phyloP scores from a whole-genome alignment of 2,329 filamentous ascomycete genomes.

The Amylocarpus encephaloides region DNA sequence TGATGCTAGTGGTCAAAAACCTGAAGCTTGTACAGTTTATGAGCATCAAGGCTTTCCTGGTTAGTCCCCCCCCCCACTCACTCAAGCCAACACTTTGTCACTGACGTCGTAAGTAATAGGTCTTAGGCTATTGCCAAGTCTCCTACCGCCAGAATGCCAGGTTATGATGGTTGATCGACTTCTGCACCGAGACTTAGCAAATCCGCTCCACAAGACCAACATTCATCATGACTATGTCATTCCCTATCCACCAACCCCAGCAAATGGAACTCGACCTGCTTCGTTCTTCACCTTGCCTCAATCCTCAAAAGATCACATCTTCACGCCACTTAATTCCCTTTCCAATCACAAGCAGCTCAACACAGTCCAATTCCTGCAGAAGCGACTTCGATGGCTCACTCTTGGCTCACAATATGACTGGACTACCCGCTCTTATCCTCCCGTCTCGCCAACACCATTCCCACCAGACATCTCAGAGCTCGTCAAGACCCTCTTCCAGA shows the following conservation, averaged over 20 bases:
- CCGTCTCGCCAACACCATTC: slow-evolving; percentile 59
- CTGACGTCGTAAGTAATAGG: slow-evolving; percentile 15
- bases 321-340: slow-evolving; percentile 51
- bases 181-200: slow-evolving; percentile 70
- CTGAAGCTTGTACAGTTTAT: slow-evolving; percentile 25
- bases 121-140: slow-evolving; percentile 65
- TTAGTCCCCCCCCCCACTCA: neutral
- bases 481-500: slow-evolving; percentile 64
- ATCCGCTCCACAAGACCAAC: slow-evolving; percentile 75
- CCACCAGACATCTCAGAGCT: slow-evolving; percentile 66
- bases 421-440: slow-evolving; percentile 77
- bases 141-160: slow-evolving; percentile 69
- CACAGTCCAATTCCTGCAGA: slow-evolving; percentile 64
- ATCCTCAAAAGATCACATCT: slow-evolving; percentile 53
- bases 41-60: slow-evolving; percentile 30
- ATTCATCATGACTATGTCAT: slow-evolving; percentile 74
- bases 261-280: slow-evolving; percentile 7
- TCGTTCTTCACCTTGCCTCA: slow-evolving; percentile 52
- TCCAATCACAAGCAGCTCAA: slow-evolving; percentile 66
- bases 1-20: neutral
- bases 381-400: slow-evolving; percentile 87
- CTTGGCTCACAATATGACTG: slow-evolving; percentile 94
- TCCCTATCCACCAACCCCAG: slow-evolving; percentile 42
- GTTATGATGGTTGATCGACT: slow-evolving; percentile 62
- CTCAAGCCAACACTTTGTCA: neutral